These are phyloP conservation scores for Linnemannia zychae DNA, from an alignment of 192 early-diverging fungal genomes.

Conservation along the genomic window DNA sequence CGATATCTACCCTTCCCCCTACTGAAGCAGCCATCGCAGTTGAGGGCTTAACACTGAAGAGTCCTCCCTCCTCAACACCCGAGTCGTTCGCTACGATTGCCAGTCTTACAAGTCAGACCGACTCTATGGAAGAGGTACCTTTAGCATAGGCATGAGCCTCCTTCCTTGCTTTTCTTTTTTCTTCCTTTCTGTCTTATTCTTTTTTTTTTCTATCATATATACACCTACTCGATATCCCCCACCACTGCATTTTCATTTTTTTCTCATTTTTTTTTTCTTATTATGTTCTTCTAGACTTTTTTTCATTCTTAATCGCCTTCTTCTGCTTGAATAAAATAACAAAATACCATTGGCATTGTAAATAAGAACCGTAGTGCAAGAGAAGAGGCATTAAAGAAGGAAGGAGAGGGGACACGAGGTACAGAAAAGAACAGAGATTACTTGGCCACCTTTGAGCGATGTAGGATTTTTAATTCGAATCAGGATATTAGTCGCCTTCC, in stretches of 20 bases:
- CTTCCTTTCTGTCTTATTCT: conserved; percentile 22
- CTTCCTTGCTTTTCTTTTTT: neutral
- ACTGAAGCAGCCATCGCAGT: conserved; percentile 39
- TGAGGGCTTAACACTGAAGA: conserved; percentile 43
- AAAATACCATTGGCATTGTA: conserved; percentile 19
- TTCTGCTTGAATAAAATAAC: neutral
- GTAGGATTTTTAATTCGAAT: no score
- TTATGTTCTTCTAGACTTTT: neutral
- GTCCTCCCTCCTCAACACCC: conserved; percentile 12
- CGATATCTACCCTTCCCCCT: conserved; percentile 30
- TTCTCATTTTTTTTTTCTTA: conserved; percentile 3
- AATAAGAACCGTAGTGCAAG: no score
- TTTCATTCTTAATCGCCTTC: conserved; percentile 3
- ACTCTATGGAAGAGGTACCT: conserved; percentile 51
- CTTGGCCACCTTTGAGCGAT: no score
- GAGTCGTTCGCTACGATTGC: neutral
- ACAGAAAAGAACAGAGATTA: neutral
- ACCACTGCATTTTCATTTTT: conserved; percentile 13
- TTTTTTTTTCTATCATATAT: conserved; percentile 15
- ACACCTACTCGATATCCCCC: neutral
- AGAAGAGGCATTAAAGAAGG: no score
- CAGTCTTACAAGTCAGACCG: conserved; percentile 3
- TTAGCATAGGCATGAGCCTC: conserved; percentile 19
- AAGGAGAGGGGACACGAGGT: neutral
- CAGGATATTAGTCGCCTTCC: no score